Percentiles rank a stretch among this genome's conserved stretches.
Conservation (phyloP, 345 rosid species). For the Ceriops decandra region DNA sequence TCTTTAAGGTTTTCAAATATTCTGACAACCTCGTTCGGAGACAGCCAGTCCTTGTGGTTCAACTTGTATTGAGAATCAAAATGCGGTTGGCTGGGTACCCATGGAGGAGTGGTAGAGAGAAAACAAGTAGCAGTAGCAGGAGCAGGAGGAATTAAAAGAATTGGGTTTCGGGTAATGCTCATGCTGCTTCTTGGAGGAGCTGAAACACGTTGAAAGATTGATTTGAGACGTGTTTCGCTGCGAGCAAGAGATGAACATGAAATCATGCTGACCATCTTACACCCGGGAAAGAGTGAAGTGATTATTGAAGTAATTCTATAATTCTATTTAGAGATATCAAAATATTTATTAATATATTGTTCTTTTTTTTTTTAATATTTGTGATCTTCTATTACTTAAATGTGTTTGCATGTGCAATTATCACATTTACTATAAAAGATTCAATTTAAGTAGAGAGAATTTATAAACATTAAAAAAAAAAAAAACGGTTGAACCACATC, state of each 20-base stretch:
- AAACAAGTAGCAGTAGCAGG: not conserved
- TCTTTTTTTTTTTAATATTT: too few relatives aligned
- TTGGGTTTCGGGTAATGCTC: not conserved
- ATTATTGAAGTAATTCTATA: too few relatives aligned
- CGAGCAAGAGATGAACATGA: conserved; percentile 7
- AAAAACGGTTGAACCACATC: too few relatives aligned
- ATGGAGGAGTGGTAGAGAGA: conserved; percentile 1
- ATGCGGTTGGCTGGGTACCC: not conserved
- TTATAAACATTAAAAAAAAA: too few relatives aligned
- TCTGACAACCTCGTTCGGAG: conserved; percentile 58
- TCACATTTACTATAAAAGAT: too few relatives aligned
- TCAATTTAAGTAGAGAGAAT: too few relatives aligned
- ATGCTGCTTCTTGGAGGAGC: not conserved
- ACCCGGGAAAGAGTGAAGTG: too few relatives aligned
- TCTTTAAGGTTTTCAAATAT: conserved; percentile 52
- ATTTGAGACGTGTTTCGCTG: not conserved
- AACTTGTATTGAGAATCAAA: conserved; percentile 29
- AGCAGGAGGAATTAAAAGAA: not conserved
- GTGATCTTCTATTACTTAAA: too few relatives aligned
- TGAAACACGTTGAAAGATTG: not conserved
- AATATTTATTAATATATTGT: too few relatives aligned
- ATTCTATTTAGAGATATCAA: too few relatives aligned
- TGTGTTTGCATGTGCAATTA: too few relatives aligned
- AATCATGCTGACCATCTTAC: not conserved
- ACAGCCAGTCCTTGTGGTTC: conserved; percentile 78